Evolutionary conservation across 2,329 filamentous ascomycete species (phyloP), one percentile per base, ranked within the genome.

Genomic region (Alternaria sp.): DNA sequence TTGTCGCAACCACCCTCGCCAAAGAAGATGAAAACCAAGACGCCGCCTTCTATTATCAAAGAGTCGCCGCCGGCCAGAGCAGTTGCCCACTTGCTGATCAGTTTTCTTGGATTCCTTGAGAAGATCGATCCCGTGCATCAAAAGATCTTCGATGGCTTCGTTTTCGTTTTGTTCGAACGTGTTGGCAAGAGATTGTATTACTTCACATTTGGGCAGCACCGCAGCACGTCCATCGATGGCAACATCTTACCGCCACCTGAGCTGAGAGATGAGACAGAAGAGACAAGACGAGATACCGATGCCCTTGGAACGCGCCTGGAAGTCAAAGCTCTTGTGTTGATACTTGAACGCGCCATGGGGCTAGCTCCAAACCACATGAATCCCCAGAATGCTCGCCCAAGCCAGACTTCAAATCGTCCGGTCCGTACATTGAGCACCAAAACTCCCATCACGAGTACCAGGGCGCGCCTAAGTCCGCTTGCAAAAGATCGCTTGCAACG

Each of bases 401-500:
- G 46, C 12, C 69, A 65, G 30, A 43, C 26, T 5, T 18, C 58
- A 1, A 64, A 61, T 11, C 58, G 55, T 5, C 45, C 64, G 28
- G 66, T 59, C 20, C 75, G 79, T 18, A 65, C 73, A 6, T 66
- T 75, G n/a, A 75, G 72, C 25, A 33, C 67, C 11, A 78, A 71
- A 21, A 67, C 55, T 20, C 67, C 75, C 5, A 65, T 69, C 12
- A 66, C 71, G 6, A 56, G 68, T 1, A 74, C 72, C 0, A 80
- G 78, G 63, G 68, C 71, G 9, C 71, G 75, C 1, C 63, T 84
- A 2, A 75, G 75, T 28, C 58, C 77, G 2, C 63, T 77, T 6
- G 82, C 80, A 5, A 82, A 80, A 61, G 78, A 83, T 20, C 74
- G 79, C n/a, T 74, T 85, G 46, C 82, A 84, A 63, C 74, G 79